These are phyloP conservation scores for Phytopythium litorale DNA, from an alignment of 352 stramenopile genomes.

Conservation along the genomic window DNA sequence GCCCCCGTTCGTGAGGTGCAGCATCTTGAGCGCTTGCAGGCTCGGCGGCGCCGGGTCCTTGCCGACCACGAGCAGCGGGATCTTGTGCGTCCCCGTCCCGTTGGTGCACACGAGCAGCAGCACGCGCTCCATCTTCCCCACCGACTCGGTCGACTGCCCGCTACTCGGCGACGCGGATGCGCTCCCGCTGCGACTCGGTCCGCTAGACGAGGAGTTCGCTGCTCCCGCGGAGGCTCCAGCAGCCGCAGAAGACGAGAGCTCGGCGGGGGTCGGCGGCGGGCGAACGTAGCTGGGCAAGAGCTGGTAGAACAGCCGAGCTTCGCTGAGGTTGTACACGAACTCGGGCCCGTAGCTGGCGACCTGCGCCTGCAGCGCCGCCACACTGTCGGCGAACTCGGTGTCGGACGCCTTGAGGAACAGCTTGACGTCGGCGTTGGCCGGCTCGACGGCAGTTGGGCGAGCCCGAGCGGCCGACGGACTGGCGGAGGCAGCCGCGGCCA, in stretches of 20 bases:
- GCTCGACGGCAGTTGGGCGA: background rate
- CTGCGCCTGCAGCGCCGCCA: conserved; percentile 23
- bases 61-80: conserved; percentile 44
- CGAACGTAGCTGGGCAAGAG: conserved; percentile 25
- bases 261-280: background rate
- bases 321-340: conserved; percentile 48
- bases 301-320: conserved; percentile 52
- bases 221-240: background rate
- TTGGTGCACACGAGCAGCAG: conserved; percentile 50
- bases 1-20: background rate
- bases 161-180: background rate
- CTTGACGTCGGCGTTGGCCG: background rate
- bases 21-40: conserved; percentile 5
- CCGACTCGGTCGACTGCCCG: conserved; percentile 3
- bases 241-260: background rate
- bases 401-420: conserved; percentile 9
- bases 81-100: conserved; percentile 49
- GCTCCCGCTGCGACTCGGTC: too few relatives aligned
- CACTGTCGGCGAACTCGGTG: conserved; percentile 10
- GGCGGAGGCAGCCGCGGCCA: background rate
- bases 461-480: background rate
- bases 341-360: conserved; percentile 28
- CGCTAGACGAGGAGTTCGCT: background rate
- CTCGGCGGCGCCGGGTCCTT: conserved; percentile 31
- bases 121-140: conserved; percentile 27